Conservation (phyloP, 805 yeast genomes). For the Kazachstania taianensis region DNA sequence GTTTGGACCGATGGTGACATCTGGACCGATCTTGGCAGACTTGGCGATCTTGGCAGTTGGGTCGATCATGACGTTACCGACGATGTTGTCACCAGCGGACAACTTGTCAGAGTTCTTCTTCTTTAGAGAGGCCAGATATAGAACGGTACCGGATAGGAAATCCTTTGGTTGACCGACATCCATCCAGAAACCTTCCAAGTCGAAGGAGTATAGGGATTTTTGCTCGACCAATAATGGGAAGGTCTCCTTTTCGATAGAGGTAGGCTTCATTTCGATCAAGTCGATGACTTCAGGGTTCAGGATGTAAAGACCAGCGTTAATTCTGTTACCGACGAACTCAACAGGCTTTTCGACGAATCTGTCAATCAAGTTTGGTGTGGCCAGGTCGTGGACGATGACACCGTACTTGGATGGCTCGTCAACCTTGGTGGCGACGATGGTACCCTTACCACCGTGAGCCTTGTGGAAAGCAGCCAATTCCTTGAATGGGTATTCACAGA, state of each 20-base stretch:
- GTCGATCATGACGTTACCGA: conserved; percentile 88
- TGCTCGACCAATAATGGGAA: conserved; percentile 92
- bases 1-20: conserved; percentile 95
- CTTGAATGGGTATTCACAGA: conserved; percentile 95
- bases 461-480: conserved; percentile 89
- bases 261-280: conserved; percentile 94
- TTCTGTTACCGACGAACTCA: conserved; percentile 98
- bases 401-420: conserved; percentile 99
- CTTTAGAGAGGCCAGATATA: conserved; percentile 78
- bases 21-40: conserved; percentile 94
- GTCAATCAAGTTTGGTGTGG: conserved; percentile 90
- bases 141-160: conserved; percentile 89
- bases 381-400: conserved; percentile 96
- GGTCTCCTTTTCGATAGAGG: conserved; percentile 98
- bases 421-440: conserved; percentile 98
- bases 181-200: conserved; percentile 99
- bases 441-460: conserved; percentile 95
- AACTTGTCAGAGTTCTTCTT: conserved; percentile 68
- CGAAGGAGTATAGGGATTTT: conserved; percentile 85
- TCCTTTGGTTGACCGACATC: conserved; percentile 99
- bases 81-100: conserved; percentile 61
- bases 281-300: conserved; percentile 96
- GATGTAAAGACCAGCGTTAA: conserved; percentile 97
- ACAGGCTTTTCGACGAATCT: conserved; percentile 99
- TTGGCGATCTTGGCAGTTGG: conserved; percentile 90